Conservation (phyloP, 805 yeast species). For the Kluyveromyces aestuarii region DNA sequence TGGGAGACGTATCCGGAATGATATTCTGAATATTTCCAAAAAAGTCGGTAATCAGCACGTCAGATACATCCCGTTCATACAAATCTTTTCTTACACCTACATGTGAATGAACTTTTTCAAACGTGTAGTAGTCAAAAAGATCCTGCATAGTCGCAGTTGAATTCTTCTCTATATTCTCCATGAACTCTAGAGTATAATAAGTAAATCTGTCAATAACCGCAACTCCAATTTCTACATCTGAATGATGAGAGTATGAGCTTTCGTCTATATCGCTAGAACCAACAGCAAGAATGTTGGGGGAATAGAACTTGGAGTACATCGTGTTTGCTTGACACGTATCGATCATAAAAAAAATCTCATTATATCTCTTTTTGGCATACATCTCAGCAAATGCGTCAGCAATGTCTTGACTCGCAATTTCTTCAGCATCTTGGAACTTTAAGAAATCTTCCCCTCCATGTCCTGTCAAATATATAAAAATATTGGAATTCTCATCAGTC, state of each 20-base stretch:
- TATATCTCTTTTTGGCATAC: slow-evolving; percentile 92
- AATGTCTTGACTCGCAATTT: slow-evolving; percentile 86
- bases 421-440: slow-evolving; percentile 98
- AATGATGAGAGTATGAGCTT: slow-evolving; percentile 89
- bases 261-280: slow-evolving; percentile 87
- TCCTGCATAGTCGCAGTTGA: slow-evolving; percentile 73
- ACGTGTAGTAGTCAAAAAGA: slow-evolving; percentile 74
- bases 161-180: slow-evolving; percentile 72
- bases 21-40: slow-evolving; percentile 87
- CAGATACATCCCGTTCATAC: slow-evolving; percentile 47
- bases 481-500: slow-evolving; percentile 90
- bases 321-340: slow-evolving; percentile 99
- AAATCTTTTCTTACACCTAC: slow-evolving; percentile 89
- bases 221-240: slow-evolving; percentile 92
- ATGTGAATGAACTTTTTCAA: slow-evolving; percentile 78
- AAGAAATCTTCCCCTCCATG: slow-evolving; percentile 98
- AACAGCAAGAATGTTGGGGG: slow-evolving; percentile 86
- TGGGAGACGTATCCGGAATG: slow-evolving; percentile 38
- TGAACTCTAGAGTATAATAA: slow-evolving; percentile 77
- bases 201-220: slow-evolving; percentile 97
- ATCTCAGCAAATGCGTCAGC: slow-evolving; percentile 97
- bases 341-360: slow-evolving; percentile 93
- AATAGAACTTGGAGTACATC: slow-evolving; percentile 85
- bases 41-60: slow-evolving; percentile 81
- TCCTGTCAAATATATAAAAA: slow-evolving; percentile 92